These are phyloP conservation scores for Kazachstania kunashirensis DNA, from an alignment of 805 yeast genomes.

Conservation along the genomic window DNA sequence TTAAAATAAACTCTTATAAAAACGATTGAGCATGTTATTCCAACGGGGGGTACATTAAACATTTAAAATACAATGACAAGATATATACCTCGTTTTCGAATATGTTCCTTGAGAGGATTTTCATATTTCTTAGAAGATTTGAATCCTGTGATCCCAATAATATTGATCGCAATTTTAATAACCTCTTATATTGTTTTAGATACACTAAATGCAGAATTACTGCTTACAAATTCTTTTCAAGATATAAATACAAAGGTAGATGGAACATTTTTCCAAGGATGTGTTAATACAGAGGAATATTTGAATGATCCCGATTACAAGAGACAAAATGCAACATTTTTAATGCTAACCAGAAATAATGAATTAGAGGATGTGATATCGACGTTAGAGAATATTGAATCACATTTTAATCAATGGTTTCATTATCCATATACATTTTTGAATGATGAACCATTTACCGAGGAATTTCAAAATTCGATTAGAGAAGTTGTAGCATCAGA, in stretches of 20 bases:
- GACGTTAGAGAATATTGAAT: constrained; percentile 66
- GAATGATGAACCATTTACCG: constrained; percentile 67
- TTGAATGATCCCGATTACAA: constrained; percentile 16
- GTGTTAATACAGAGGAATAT: constrained; percentile 40
- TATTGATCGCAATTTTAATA: not conserved
- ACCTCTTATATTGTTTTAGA: not conserved
- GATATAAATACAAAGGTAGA: constrained; percentile 26
- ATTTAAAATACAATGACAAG: too few relatives aligned
- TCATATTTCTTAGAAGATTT: not conserved
- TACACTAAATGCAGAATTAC: too few relatives aligned
- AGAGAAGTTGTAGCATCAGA: constrained; percentile 44
- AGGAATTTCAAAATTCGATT: constrained; percentile 50
- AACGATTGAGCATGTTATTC: too few relatives aligned
- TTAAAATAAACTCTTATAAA: too few relatives aligned
- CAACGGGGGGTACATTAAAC: too few relatives aligned
- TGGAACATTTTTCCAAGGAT: constrained; percentile 46
- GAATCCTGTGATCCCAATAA: not conserved
- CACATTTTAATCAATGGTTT: constrained; percentile 89
- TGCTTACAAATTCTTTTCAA: constrained; percentile 1
- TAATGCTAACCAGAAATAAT: constrained; percentile 71
- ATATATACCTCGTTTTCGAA: too few relatives aligned
- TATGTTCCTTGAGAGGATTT: not conserved
- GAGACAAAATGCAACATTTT: constrained; percentile 75
- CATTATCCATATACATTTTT: constrained; percentile 87
- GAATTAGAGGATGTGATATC: constrained; percentile 70